Percentiles rank a stretch among this genome's conserved stretches.
phyloP scores from a whole-genome alignment of 2,329 filamentous ascomycete species.

The Hymenoscyphus albidus region DNA sequence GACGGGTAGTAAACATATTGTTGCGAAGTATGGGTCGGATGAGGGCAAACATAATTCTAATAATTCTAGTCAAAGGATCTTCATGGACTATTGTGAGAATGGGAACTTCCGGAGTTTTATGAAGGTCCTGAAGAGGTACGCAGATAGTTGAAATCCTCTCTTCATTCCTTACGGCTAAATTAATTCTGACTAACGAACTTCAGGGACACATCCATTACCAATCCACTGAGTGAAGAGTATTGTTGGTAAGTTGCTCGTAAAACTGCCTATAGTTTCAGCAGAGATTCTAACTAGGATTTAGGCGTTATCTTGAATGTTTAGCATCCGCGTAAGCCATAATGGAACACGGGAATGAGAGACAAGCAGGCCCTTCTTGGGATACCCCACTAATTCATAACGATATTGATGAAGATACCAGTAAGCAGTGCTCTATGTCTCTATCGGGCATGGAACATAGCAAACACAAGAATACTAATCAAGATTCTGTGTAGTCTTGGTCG shows the following conservation, averaged over 20 bases:
- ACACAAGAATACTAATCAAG: background rate
- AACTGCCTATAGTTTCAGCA: background rate
- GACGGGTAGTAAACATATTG: background rate
- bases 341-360: background rate
- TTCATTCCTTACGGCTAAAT: background rate
- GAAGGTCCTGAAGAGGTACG: background rate
- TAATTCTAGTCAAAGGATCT: background rate
- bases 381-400: background rate
- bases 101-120: background rate
- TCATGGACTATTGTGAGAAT: background rate
- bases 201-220: background rate
- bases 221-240: background rate
- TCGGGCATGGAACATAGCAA: background rate
- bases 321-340: background rate
- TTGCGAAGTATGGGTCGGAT: background rate
- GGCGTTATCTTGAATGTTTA: background rate
- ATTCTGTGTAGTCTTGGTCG: background rate
- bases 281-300: background rate
- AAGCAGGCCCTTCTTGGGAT: background rate
- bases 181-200: background rate
- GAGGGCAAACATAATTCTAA: background rate
- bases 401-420: background rate
- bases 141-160: background rate
- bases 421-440: background rate
- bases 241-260: background rate